Evolutionary conservation across 805 yeast species (phyloP).

Genomic region (Lipomyces sp.): DNA sequence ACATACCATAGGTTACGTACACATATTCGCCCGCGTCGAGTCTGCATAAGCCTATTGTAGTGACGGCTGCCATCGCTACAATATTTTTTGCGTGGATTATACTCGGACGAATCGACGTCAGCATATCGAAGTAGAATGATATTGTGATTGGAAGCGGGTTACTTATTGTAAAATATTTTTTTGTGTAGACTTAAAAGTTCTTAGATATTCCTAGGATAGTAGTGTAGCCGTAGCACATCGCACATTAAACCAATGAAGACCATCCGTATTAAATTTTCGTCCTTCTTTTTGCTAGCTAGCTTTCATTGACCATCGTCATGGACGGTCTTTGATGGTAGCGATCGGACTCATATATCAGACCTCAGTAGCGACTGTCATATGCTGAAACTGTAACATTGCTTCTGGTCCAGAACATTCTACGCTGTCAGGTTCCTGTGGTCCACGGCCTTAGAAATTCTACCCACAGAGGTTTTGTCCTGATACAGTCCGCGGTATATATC

Average conservation of each 20-base stretch:
- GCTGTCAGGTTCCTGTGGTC: too few relatives aligned
- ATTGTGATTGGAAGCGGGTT: not conserved
- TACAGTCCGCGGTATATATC: too few relatives aligned
- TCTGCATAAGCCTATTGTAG: slow-evolving; percentile 66
- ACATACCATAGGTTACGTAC: slow-evolving; percentile 48
- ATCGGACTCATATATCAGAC: too few relatives aligned
- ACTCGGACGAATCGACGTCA: slow-evolving; percentile 26
- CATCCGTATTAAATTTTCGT: not conserved
- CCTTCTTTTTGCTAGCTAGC: slow-evolving; percentile 16
- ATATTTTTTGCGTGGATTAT: slow-evolving; percentile 59
- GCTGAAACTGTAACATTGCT: too few relatives aligned
- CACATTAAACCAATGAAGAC: too few relatives aligned
- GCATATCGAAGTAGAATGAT: slow-evolving; percentile 16
- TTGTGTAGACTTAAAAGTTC: not conserved
- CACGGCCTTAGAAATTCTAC: too few relatives aligned
- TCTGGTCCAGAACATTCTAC: too few relatives aligned
- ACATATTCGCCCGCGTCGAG: slow-evolving; percentile 58
- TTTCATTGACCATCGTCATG: too few relatives aligned
- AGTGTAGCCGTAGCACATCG: not conserved
- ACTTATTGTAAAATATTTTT: slow-evolving; percentile 3
- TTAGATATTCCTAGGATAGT: slow-evolving; percentile 1
- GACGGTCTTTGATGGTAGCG: too few relatives aligned
- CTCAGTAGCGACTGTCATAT: too few relatives aligned
- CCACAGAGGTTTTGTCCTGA: too few relatives aligned
- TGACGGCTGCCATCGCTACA: slow-evolving; percentile 52